phyloP scores from a whole-genome alignment of 1,284 basidiomycete species.

The Cryptococcus sp. region DNA sequence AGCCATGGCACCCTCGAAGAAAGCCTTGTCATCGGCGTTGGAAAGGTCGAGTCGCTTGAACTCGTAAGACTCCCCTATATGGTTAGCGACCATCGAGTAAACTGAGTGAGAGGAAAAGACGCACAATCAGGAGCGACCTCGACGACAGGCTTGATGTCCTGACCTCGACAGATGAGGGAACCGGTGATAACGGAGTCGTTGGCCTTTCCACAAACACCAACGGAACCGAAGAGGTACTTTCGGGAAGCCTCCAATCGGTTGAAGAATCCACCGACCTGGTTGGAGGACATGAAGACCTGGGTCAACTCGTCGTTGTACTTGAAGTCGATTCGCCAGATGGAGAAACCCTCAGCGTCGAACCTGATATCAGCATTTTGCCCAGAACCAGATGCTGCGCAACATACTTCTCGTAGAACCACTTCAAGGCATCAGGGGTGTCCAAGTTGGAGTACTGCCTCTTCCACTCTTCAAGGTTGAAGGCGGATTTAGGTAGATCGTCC shows the following conservation, averaged over 20 bases:
- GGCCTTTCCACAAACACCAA: conserved; percentile 79
- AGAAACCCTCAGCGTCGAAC: conserved; percentile 88
- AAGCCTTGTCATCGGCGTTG: conserved; percentile 70
- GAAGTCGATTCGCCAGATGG: conserved; percentile 88
- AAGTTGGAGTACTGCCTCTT: conserved; percentile 97
- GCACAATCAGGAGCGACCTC: conserved; percentile 74
- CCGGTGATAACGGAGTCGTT: conserved; percentile 77
- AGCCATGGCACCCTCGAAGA: conserved; percentile 83
- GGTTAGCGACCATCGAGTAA: not conserved
- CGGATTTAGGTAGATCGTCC: conserved; percentile 83
- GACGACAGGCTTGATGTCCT: conserved; percentile 62
- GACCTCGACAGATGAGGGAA: conserved; percentile 74
- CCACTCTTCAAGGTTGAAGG: conserved; percentile 95
- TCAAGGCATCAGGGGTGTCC: conserved; percentile 70
- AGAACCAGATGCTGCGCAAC: conserved; percentile 32
- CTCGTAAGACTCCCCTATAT: conserved; percentile 67
- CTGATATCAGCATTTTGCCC: conserved; percentile 49
- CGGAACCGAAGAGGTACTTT: conserved; percentile 90
- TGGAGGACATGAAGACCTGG: conserved; percentile 82
- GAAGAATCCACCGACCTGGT: conserved; percentile 89
- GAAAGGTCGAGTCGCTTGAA: conserved; percentile 62
- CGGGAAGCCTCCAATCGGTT: conserved; percentile 89
- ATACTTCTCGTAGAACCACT: conserved; percentile 85
- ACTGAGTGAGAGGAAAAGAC: not conserved
- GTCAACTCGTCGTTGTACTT: conserved; percentile 94